phyloP scores from a whole-genome alignment of 441 rosid genomes.

The Eutrema salsugineum region DNA sequence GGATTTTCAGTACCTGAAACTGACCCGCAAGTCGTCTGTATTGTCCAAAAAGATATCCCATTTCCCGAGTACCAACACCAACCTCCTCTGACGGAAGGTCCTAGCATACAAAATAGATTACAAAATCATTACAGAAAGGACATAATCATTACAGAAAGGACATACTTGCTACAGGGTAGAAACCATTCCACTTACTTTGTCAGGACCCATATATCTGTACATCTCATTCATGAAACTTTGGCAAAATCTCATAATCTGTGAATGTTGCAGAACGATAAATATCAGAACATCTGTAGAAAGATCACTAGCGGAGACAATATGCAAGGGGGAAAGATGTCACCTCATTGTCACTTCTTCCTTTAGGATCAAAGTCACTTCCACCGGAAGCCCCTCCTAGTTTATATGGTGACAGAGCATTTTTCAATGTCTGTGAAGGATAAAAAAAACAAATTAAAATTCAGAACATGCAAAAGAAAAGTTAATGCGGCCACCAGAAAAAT shows the following conservation, averaged over 20 bases:
- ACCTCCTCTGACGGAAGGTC: constrained; percentile 99
- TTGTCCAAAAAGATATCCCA: constrained; percentile 98
- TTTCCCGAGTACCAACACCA: constrained; percentile 97
- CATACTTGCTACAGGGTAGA: neutral
- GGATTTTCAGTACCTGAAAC: constrained; percentile 71
- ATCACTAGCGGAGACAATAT: constrained; percentile 9
- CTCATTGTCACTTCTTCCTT: constrained; percentile 98
- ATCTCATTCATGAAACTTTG: constrained; percentile 99
- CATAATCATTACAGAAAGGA: neutral
- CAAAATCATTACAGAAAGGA: neutral
- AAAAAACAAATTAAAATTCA: constrained; percentile 8
- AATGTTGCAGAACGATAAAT: constrained; percentile 18
- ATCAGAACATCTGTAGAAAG: constrained; percentile 5
- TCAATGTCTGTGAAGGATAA: constrained; percentile 62
- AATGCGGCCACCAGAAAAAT: neutral
- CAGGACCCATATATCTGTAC: constrained; percentile 88
- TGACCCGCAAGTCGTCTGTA: constrained; percentile 95
- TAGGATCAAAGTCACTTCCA: constrained; percentile 99
- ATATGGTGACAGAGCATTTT: constrained; percentile 92
- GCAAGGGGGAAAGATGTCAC: constrained; percentile 36
- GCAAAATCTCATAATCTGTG: constrained; percentile 97
- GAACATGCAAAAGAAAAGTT: neutral
- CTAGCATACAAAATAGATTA: constrained; percentile 31
- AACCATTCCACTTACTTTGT: constrained; percentile 55
- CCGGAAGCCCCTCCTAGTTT: constrained; percentile 99